Conservation (phyloP, 2,329 filamentous ascomycete species). For the Aspergillus amoenus region DNA sequence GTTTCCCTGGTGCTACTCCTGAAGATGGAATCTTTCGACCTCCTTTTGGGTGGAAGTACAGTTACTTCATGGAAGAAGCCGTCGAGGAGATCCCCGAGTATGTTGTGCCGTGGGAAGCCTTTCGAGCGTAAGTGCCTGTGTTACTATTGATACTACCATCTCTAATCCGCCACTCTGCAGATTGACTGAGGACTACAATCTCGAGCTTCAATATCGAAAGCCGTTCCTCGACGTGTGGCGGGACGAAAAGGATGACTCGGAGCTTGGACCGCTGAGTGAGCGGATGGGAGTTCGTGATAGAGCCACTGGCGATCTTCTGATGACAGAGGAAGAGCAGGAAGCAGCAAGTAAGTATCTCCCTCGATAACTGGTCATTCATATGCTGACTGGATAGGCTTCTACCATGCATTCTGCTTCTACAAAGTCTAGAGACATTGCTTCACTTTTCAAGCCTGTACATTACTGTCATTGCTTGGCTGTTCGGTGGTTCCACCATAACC, state of each 20-base stretch:
- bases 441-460: background rate
- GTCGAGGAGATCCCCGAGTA: slow-evolving; percentile 97
- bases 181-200: slow-evolving; percentile 91
- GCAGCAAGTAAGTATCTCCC: slow-evolving; percentile 60
- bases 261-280: slow-evolving; percentile 81
- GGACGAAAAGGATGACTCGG: slow-evolving; percentile 79
- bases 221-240: slow-evolving; percentile 90
- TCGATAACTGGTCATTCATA: background rate
- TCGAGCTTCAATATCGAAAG: slow-evolving; percentile 92
- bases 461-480: background rate
- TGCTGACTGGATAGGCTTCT: slow-evolving; percentile 58
- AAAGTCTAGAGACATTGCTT: slow-evolving; percentile 62
- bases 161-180: slow-evolving; percentile 24
- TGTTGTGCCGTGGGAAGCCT: slow-evolving; percentile 96
- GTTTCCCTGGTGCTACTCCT: slow-evolving; percentile 80
- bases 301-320: slow-evolving; percentile 63
- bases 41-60: slow-evolving; percentile 97
- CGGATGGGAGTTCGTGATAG: slow-evolving; percentile 89
- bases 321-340: slow-evolving; percentile 86
- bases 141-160: background rate
- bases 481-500: too few relatives aligned
- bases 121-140: slow-evolving; percentile 63
- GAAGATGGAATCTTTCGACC: slow-evolving; percentile 88
- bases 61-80: slow-evolving; percentile 91
- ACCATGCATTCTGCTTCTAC: slow-evolving; percentile 95